Evolutionary conservation across 1,139 yeast species (phyloP), one percentile per base, ranked within the genome.

Genomic region (Chernovozyma sophiae-reginae): DNA sequence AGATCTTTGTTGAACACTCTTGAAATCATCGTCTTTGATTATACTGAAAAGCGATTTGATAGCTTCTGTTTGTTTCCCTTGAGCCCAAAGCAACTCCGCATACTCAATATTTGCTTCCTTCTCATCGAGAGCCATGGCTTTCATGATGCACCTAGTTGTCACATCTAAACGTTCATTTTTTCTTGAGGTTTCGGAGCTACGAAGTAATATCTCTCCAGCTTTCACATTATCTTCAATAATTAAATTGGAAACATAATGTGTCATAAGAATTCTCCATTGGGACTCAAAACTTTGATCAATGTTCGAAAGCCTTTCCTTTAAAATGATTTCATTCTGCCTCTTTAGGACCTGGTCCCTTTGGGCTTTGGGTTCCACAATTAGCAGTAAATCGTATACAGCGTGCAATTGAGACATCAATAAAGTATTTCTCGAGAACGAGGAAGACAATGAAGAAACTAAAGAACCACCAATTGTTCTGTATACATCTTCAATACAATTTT

Each of bases 1-100:
- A 2, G 86, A 74, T 34, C 64, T 60, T 35, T 45, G 63, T 45
- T 33, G 39, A 2, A 30, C 33, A 16, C 39, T 43, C 31, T 45
- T 45, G 39, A 51, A 50, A 13, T 41, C 38, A 17, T 46, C 43
- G 7, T 51, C 60, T 11, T 41, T 39, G 4, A 60, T 45, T 38
- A 77, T 58, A 45, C 74, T 70, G 44, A 74, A 57, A 34, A 90
- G 65, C 8, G 79, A 71, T 37, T 83, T 79, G 30, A 92, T 72
- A 0, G 98, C 98, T 48, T 89, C 83, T 15, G 92, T 77, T 44
- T 81, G 89, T 44, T 87, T 94, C 1, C 95, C 96, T 53, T 86
- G 89, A 1, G 80, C 82, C 97, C 98, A 92, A 34, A 89, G 59
- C 7, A 94, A 68, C 41, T 86, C 81, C 0, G 97, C 86, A 56